These are phyloP conservation scores for Filosporella fistucella DNA, from an alignment of 495 filamentous ascomycete genomes.

Conservation along the genomic window DNA sequence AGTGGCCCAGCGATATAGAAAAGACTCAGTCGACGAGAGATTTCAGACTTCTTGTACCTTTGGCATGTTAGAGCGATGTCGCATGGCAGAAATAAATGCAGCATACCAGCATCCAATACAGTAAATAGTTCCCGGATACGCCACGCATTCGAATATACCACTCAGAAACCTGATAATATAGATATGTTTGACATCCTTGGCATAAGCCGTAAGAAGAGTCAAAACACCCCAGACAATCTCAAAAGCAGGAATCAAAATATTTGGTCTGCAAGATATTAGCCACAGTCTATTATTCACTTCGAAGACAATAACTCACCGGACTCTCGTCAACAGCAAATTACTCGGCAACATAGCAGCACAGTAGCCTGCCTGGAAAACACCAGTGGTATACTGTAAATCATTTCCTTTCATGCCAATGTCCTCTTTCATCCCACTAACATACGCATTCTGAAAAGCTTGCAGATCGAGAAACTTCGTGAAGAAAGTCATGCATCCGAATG, in stretches of 20 bases:
- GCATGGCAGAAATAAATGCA: too few species aligned
- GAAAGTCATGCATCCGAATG: constrained; percentile 31
- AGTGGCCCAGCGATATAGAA: too few species aligned
- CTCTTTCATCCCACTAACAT: constrained; percentile 36
- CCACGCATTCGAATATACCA: constrained; percentile 1
- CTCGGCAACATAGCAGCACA: neutral
- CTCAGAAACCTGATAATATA: constrained; percentile 59
- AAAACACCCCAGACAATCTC: constrained; percentile 1
- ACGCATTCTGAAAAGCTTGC: constrained; percentile 44
- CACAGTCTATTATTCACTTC: too few species aligned
- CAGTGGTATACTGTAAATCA: constrained; percentile 46
- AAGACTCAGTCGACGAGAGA: too few species aligned
- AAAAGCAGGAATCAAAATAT: constrained; percentile 11
- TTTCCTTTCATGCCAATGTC: constrained; percentile 52
- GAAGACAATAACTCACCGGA: too few species aligned
- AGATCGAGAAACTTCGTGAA: constrained; percentile 55
- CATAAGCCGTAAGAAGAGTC: constrained; percentile 38
- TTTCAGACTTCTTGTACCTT: too few species aligned
- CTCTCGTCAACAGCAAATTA: too few species aligned
- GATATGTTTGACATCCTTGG: constrained; percentile 42
- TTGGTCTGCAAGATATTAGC: constrained; percentile 55
- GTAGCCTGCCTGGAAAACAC: constrained; percentile 35
- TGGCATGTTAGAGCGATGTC: too few species aligned
- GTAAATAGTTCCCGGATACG: too few species aligned
- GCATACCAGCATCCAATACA: too few species aligned